These are phyloP conservation scores for Didymosphaeria variabile DNA, from an alignment of 2,329 filamentous ascomycete species.

Conservation along the genomic window DNA sequence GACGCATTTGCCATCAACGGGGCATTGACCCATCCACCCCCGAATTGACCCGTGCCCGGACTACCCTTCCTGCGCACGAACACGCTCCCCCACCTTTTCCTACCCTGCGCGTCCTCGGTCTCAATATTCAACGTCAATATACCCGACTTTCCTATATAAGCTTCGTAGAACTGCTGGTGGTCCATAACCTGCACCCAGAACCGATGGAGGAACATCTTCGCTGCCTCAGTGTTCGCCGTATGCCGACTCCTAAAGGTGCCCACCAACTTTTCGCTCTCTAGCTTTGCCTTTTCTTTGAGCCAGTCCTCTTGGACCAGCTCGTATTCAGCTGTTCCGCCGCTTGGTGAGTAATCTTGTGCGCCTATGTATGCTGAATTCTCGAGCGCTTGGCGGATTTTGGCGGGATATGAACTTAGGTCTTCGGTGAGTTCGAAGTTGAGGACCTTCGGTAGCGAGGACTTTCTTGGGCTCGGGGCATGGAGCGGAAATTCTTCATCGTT, in stretches of 20 bases:
- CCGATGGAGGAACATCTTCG: not conserved
- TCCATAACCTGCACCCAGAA: constrained; percentile 5
- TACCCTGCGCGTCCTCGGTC: not conserved
- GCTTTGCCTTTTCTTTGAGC: too few species aligned
- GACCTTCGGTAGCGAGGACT: too few species aligned
- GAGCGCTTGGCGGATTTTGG: not conserved
- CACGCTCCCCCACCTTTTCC: not conserved
- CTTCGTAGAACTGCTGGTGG: not conserved
- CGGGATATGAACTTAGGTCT: not conserved
- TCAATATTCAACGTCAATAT: not conserved
- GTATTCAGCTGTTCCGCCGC: not conserved
- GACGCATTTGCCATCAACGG: not conserved
- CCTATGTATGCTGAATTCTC: not conserved
- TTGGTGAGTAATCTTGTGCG: too few species aligned
- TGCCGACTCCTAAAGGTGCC: not conserved
- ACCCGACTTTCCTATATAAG: not conserved
- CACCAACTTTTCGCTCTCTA: not conserved
- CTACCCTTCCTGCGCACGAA: not conserved
- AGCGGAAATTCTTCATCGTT: too few species aligned
- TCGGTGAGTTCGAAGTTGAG: not conserved
- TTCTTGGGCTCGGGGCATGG: too few species aligned
- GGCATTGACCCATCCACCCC: not conserved
- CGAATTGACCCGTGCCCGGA: not conserved
- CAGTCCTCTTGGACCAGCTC: not conserved
- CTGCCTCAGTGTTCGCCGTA: constrained; percentile 5